These are phyloP conservation scores for Ustilago lituana DNA, from an alignment of 1,284 basidiomycete genomes.

Conservation along the genomic window DNA sequence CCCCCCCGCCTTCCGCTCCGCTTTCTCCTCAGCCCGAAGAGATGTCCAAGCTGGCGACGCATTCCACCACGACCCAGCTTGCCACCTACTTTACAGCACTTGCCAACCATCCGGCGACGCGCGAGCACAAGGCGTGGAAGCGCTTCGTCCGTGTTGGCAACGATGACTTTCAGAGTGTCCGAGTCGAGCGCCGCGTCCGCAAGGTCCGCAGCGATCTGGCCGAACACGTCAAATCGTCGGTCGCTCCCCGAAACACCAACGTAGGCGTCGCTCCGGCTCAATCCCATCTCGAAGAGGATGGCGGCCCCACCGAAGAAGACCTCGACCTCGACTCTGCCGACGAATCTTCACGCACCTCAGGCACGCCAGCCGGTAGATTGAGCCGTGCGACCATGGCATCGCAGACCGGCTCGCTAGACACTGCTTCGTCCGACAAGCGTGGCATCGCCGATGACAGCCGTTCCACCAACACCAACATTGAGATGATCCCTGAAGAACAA, in stretches of 20 bases:
- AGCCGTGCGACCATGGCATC: constrained; percentile 32
- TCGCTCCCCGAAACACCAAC: constrained; percentile 57
- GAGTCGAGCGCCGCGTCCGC: constrained; percentile 85
- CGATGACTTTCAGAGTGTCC: constrained; percentile 84
- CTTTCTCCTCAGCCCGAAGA: constrained; percentile 27
- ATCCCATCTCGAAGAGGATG: constrained; percentile 56
- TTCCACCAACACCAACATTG: constrained; percentile 47
- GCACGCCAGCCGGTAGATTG: constrained; percentile 20
- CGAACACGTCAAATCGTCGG: constrained; percentile 47
- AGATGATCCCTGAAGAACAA: constrained; percentile 55
- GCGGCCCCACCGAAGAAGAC: constrained; percentile 51
- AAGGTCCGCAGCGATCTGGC: constrained; percentile 78
- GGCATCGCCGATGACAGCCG: constrained; percentile 36
- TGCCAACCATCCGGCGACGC: constrained; percentile 75
- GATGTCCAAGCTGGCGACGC: constrained; percentile 19
- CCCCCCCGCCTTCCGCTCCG: constrained; percentile 42
- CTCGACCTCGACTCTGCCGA: constrained; percentile 48
- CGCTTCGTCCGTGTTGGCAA: constrained; percentile 83
- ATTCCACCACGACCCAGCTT: constrained; percentile 68
- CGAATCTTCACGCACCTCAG: constrained; percentile 32
- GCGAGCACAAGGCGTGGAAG: constrained; percentile 79
- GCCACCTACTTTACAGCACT: constrained; percentile 81
- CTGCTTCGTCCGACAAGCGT: constrained; percentile 23
- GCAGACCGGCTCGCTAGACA: constrained; percentile 33
- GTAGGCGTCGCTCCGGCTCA: constrained; percentile 51